Base-by-base conservation (phyloP, 768 basidiomycete genomes). In the Suillus subluteus region DNA sequence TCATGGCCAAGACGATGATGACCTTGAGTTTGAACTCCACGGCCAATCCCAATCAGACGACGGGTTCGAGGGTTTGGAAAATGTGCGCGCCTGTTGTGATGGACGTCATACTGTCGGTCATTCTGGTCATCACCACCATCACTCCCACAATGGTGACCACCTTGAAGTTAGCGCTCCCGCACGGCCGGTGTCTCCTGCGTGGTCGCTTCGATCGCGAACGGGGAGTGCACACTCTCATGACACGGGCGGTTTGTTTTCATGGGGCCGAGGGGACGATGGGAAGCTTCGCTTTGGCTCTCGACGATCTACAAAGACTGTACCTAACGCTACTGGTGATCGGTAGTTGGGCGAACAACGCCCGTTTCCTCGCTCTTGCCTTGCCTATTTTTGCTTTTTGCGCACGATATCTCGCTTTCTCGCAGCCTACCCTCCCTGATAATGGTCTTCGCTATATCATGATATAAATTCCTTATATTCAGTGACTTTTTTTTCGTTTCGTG, bases 41-140 rank as follows among this genome's bases (percentile, higher is more conserved):
- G 92, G 87, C 23, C 91, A 88, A 23, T 82, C 83, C 26, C 76
- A 86, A 68, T 91, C 88, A 15, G 92, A 94, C 69, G 89, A 89
- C 40, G 94, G 88, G 6, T 99, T 87, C 74, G 96, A 98, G 73
- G 96, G 95, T 0, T 77, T 99, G 64, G 96, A 98, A 81, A 98
- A 99, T 72, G 96, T 98, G 26, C 86, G 97, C 30, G 95, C 92
- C 1, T 95, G 94, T 75, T 95, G 93, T 72, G 92, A 94, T 75
- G 94, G 93, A 23, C 84, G 87, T 62, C 94, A 96, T 77, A 95
- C 93, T 1, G 92, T 96, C 21, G 92, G 93, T 0, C 86, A 84
- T 66, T 80, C 83, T 44, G 84, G 82, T 38, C 82, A 84, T 59
- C 86, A 87, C 63, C 88, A 87, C 35, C 87, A 88, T 44, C 86